Evolutionary conservation across 2,329 filamentous ascomycete genomes (phyloP), one percentile per base, ranked within the genome.

Genomic region (Mycosphaerella arachidis): DNA sequence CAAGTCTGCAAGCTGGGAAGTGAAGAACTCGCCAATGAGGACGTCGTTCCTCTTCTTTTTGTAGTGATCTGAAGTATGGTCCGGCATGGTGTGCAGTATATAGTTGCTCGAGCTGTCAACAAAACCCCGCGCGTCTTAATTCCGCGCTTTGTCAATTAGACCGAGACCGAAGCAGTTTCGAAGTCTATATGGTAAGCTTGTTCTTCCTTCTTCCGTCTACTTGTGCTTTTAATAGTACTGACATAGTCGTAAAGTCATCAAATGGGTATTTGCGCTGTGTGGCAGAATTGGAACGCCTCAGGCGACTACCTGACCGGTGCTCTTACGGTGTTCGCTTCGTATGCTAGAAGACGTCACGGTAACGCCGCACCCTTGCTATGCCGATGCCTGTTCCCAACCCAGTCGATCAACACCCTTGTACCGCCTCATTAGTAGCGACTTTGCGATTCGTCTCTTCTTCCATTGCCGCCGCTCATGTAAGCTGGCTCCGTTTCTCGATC

Each of bases 401-500:
- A 12, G 16, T 56, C 27, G 16, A 29, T 37, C 33, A 16, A 27
- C 31, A 12, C 12, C 12, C 31, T 12, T 35, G 31, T 12, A 12
- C 48, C 13, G 18, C 48, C 16, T 57, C 35, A 16, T 55, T 30
- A 55, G 33, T 55, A 59, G 4, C 52, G 52, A 20, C 27, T 33
- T 45, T 55, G 57, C 30, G 52, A 31, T 7, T 67, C 65, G 54
- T 67, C 65, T 43, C 65, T 53, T 40, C 60, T 60, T 1, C 66
- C 67, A n/a, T 68, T 53, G 30, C 66, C 68, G n/a, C 69, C 68
- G 57, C 66, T 67, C 66, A 69, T 69, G 56, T 68, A 68, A 24
- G 57, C 61, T 55, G 58, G 56, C 55, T 70, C 69, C 40, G 63
- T 31, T 35, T 70, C 69, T 31, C 66, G 59, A 13, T 70, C 68